These are phyloP conservation scores for Starmera pachycereana DNA, from an alignment of 805 yeast genomes.

Conservation along the genomic window DNA sequence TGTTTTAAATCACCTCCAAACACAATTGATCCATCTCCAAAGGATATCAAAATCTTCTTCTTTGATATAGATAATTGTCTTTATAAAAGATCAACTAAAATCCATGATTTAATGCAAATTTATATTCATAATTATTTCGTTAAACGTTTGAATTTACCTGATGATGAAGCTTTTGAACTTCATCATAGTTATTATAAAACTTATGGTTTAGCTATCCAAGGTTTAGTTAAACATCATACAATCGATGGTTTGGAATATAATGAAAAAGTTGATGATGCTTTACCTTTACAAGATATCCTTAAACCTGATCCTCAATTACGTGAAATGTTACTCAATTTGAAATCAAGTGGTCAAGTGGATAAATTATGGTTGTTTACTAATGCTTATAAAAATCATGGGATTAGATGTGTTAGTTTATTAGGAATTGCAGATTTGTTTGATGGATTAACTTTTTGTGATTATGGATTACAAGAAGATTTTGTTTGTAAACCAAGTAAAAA, in stretches of 20 bases:
- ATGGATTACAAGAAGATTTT: conserved; percentile 43
- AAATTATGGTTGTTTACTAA: conserved; percentile 89
- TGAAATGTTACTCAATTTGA: conserved; percentile 36
- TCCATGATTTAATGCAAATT: conserved; percentile 82
- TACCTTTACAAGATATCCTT: conserved; percentile 75
- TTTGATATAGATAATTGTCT: conserved; percentile 94
- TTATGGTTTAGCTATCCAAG: conserved; percentile 91
- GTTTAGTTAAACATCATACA: conserved; percentile 51
- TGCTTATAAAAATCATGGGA: conserved; percentile 87
- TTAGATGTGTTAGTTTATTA: conserved; percentile 64
- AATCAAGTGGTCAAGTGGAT: conserved; percentile 40
- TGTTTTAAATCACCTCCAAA: conserved; percentile 19
- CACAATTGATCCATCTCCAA: conserved; percentile 13
- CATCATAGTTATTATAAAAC: conserved; percentile 71
- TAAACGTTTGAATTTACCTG: conserved; percentile 45
- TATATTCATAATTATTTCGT: conserved; percentile 78
- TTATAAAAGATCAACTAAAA: conserved; percentile 61
- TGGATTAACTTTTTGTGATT: conserved; percentile 90
- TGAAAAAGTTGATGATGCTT: conserved; percentile 79
- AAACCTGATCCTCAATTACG: conserved; percentile 49
- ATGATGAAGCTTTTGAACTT: conserved; percentile 62
- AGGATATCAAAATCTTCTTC: conserved; percentile 42
- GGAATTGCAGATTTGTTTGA: conserved; percentile 93
- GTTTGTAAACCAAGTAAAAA: conserved; percentile 82
- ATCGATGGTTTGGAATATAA: conserved; percentile 88